Evolutionary conservation across 2,329 filamentous ascomycete species (phyloP).

Genomic region (Aspergillus sergii): DNA sequence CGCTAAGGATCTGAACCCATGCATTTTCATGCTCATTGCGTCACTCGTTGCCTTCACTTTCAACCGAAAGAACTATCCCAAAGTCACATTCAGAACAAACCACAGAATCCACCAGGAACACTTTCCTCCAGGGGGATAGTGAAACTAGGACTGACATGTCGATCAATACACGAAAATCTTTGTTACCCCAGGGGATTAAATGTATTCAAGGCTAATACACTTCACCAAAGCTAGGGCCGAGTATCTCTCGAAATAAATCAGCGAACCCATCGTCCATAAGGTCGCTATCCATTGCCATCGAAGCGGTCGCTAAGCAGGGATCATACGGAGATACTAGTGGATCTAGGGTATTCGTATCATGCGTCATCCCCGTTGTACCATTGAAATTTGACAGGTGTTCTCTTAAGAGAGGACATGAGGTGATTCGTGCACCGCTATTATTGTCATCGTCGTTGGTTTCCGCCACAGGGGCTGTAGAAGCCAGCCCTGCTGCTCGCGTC

Average conservation of each 20-base stretch:
- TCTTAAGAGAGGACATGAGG: fast-evolving
- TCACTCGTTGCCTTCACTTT: too few species aligned
- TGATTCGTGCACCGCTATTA: fast-evolving
- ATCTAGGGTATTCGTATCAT: background rate
- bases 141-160: too few species aligned
- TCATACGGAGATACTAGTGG: slow-evolving; percentile 22
- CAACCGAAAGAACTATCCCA: too few species aligned
- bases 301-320: slow-evolving; percentile 22
- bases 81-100: too few species aligned
- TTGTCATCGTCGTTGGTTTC: background rate
- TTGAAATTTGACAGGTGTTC: fast-evolving
- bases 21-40: too few species aligned
- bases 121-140: too few species aligned
- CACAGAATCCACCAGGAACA: too few species aligned
- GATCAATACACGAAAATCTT: too few species aligned
- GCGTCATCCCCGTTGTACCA: background rate
- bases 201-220: slow-evolving; percentile 4
- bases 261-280: slow-evolving; percentile 24
- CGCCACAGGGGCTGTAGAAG: background rate
- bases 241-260: slow-evolving; percentile 31
- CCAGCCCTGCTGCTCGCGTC: slow-evolving; percentile 20
- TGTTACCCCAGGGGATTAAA: too few species aligned
- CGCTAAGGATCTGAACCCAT: too few species aligned
- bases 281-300: slow-evolving; percentile 13
- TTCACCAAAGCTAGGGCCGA: slow-evolving; percentile 27